Conservation (phyloP, 208 protist species). For the Wallacemonas sp. region DNA sequence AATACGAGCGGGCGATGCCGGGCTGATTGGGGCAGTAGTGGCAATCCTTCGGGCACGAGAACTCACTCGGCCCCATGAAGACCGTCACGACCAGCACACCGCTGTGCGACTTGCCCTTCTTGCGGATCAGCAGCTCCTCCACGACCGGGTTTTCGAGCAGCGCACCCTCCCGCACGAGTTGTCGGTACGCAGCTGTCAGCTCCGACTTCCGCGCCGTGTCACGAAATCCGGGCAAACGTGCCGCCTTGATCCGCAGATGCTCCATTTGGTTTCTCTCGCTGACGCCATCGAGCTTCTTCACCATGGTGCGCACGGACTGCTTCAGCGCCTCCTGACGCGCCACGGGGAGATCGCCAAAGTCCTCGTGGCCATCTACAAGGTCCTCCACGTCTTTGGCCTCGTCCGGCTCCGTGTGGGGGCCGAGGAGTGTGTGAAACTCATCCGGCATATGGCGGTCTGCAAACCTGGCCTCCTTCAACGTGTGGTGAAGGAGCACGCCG, state of each 20-base stretch:
- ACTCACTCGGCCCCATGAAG: conserved; percentile 90
- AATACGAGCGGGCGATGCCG: conserved; percentile 86
- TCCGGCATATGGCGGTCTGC: conserved; percentile 59
- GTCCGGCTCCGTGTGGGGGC: conserved; percentile 57
- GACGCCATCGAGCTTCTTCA: conserved; percentile 27
- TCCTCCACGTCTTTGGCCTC: conserved; percentile 88
- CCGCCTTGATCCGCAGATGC: conserved; percentile 74
- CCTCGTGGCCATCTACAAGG: conserved; percentile 62
- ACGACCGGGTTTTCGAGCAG: conserved; percentile 37
- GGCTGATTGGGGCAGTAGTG: conserved; percentile 95
- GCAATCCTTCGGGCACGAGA: conserved; percentile 93
- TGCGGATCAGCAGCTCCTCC: conserved; percentile 81
- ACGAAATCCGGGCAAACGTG: conserved; percentile 75
- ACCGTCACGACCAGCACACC: conserved; percentile 94
- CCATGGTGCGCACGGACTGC: conserved; percentile 64
- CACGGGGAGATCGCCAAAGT: conserved; percentile 75
- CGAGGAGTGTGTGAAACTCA: conserved; percentile 49
- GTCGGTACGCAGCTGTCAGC: conserved; percentile 83
- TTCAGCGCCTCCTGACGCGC: conserved; percentile 63
- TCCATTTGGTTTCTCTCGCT: conserved; percentile 55
- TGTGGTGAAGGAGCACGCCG: conserved; percentile 24
- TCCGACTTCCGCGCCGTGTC: conserved; percentile 89
- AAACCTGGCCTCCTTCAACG: conserved; percentile 69
- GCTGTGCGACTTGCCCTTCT: conserved; percentile 84
- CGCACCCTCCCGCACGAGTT: conserved; percentile 70